Percentiles rank a stretch among this genome's conserved stretches.
Evolutionary conservation across 257 asterid species (phyloP).

Genomic region (Nicotiana knightiana): DNA sequence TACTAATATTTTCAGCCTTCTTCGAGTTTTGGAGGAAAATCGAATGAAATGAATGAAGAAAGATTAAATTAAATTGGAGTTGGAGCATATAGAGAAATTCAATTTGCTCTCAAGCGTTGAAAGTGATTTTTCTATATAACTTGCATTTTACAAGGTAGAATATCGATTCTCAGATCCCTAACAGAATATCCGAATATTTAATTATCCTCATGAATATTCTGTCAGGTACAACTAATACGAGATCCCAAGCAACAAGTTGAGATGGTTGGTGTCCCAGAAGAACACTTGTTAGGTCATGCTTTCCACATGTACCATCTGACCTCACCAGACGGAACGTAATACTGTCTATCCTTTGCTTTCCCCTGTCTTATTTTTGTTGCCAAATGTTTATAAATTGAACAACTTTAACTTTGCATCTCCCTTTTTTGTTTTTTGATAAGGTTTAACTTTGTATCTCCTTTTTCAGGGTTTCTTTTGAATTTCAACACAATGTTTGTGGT

Average conservation of each 20-base stretch:
- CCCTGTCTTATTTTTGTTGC: neutral
- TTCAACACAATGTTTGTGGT: slow-evolving; percentile 96
- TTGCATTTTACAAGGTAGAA: neutral
- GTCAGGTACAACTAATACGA: slow-evolving; percentile 64
- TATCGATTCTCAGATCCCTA: neutral
- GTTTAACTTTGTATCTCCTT: neutral
- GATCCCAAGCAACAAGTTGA: slow-evolving; percentile 77
- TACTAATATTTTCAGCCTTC: neutral
- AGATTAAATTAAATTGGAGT: neutral
- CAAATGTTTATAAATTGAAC: slow-evolving; percentile 6
- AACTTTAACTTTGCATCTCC: neutral
- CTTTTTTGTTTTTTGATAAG: too few relatives aligned
- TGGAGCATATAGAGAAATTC: neutral
- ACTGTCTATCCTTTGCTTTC: slow-evolving; percentile 1
- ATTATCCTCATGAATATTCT: neutral
- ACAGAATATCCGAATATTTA: neutral
- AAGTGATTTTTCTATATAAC: neutral
- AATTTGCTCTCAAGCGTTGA: neutral
- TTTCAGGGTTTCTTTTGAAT: slow-evolving; percentile 79
- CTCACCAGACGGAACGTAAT: slow-evolving; percentile 86
- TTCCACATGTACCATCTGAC: slow-evolving; percentile 86
- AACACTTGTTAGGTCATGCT: slow-evolving; percentile 85
- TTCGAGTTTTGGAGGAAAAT: neutral
- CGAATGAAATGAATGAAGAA: neutral
- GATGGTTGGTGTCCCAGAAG: slow-evolving; percentile 93